These are phyloP conservation scores for Colletotrichum karsti DNA, from an alignment of 2,329 filamentous ascomycete species.

Conservation along the genomic window DNA sequence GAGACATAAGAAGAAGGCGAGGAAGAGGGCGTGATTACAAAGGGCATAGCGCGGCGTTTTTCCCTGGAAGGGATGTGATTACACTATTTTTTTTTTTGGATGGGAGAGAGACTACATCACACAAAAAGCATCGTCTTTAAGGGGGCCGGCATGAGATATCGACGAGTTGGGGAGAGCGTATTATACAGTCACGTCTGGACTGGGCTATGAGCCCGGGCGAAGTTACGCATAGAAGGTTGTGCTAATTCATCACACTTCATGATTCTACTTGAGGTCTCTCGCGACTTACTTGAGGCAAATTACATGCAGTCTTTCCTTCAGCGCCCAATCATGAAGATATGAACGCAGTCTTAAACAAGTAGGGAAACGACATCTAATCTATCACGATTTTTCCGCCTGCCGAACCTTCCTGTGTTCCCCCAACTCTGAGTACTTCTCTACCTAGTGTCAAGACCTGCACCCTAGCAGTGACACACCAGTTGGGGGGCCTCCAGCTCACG, in stretches of 20 bases:
- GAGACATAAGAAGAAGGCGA: not conserved
- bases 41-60: conserved; percentile 31
- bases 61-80: not conserved
- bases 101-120: not conserved
- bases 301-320: too few relatives aligned
- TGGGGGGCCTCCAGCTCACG: not conserved
- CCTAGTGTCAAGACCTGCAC: too few relatives aligned
- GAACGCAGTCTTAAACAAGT: too few relatives aligned
- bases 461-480: too few relatives aligned
- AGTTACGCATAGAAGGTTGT: not conserved
- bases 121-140: conserved; percentile 4
- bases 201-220: not conserved
- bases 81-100: not conserved
- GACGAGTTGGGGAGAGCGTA: not conserved
- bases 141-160: not conserved
- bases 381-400: too few relatives aligned
- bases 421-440: too few relatives aligned
- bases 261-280: not conserved
- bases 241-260: not conserved
- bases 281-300: too few relatives aligned
- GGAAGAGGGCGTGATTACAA: conserved; percentile 9
- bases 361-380: too few relatives aligned
- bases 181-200: not conserved
- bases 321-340: too few relatives aligned
- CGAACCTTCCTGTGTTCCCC: too few relatives aligned